A percentile compares a stretch with the other conserved stretches of the same genome.
phyloP scores from a whole-genome alignment of 1,284 basidiomycete species.

The Malassezia restricta region DNA sequence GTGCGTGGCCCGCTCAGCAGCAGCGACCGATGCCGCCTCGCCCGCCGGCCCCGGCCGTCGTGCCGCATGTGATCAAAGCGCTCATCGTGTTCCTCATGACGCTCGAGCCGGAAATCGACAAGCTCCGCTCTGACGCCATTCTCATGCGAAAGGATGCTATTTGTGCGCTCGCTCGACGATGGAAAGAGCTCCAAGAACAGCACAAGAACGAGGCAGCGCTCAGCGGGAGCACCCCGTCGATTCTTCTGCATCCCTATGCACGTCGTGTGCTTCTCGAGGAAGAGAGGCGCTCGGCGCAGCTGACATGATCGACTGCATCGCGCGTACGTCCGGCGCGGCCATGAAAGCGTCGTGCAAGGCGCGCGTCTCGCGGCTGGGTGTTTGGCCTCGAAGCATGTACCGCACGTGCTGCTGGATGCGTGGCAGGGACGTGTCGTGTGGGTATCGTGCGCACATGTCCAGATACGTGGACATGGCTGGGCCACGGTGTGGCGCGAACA shows the following conservation, averaged over 20 bases:
- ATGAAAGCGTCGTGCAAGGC: background rate
- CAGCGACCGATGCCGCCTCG: background rate
- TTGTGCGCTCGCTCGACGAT: constrained; percentile 3
- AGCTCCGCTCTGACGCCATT: constrained; percentile 9
- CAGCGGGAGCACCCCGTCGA: background rate
- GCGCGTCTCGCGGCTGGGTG: constrained; percentile 11
- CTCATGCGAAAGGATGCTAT: constrained; percentile 11
- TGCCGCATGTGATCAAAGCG: background rate
- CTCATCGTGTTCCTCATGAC: constrained; percentile 1
- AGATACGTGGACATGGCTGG: constrained; percentile 1
- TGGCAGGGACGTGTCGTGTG: background rate
- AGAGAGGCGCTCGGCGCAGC: background rate
- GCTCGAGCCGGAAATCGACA: constrained; percentile 1
- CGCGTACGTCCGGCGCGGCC: background rate
- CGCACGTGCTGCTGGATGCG: constrained; percentile 11
- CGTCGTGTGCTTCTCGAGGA: background rate
- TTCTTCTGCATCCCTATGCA: constrained; percentile 12
- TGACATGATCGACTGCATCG: background rate
- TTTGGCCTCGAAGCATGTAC: constrained; percentile 5
- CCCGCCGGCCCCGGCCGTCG: background rate
- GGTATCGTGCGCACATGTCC: constrained; percentile 3
- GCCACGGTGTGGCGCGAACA: constrained; percentile 1
- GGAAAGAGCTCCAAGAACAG: constrained; percentile 2
- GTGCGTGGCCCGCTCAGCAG: background rate
- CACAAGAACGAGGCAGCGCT: background rate